Evolutionary conservation across 768 basidiomycete genomes (phyloP), one percentile per base, ranked within the genome.

Genomic region (Rossbeevera mucosa): DNA sequence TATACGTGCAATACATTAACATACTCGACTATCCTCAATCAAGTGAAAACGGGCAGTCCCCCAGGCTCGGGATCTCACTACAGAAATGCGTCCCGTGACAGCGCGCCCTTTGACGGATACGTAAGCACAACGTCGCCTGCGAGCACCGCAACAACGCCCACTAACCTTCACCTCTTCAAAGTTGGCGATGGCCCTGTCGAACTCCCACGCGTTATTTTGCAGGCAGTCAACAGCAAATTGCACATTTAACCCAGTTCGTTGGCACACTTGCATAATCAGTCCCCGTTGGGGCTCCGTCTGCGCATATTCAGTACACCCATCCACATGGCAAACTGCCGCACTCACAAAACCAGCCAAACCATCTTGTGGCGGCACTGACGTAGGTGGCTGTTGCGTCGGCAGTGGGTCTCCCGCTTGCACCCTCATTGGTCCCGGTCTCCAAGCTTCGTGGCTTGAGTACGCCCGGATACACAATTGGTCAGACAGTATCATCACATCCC

Each of bases 401-500:
- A 64, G 49, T 44, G 52, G 14, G 14, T 69, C 70, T 44, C 69
- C 68, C 21, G 83, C 81, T 60, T 91, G 86, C 6, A 91, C 85
- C 16, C 80, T 73, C 73, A 93, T 77, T 7, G 84, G 81, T 7
- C 91, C 88, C 30, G 81, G 80, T 58, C 71, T 76, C 86, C 92
- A 95, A 18, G 88, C 87, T 54, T 85, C 84, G 47, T 81, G 81
- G 59, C 82, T 87, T 5, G 92, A 90, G 68, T 91, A 95, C n/a
- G 76, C 78, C 38, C 94, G 86, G 51, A 97, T 74, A 31, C 82
- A 82, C 71, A 86, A 81, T 57, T 91, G 83, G 69, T 99, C 96
- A 14, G 93, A 96, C 3, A 97, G 74, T 59, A 98, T 85, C 51
- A 83, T 75, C 52, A 92, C 88, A 45, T 91, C 85, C 96, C 96